Percentiles rank a stretch among this genome's conserved stretches.
These are phyloP conservation scores for Cyberlindnera euphorbiiphila DNA, from an alignment of 805 yeast genomes.

Conservation along the genomic window DNA sequence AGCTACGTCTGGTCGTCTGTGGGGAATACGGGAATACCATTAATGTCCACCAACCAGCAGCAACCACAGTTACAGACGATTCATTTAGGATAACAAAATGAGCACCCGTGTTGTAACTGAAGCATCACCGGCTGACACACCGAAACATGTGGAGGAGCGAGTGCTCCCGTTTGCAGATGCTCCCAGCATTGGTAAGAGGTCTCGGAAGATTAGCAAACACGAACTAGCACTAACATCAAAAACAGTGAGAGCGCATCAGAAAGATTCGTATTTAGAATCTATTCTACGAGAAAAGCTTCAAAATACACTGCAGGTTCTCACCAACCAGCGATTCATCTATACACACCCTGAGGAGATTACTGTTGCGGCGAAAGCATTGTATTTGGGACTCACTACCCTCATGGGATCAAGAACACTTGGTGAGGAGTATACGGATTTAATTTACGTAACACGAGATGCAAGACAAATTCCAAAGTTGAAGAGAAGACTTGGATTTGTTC, in stretches of 20 bases:
- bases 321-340: constrained; percentile 61
- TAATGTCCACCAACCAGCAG: too few relatives aligned
- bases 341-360: constrained; percentile 59
- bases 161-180: constrained; percentile 74
- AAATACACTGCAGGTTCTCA: constrained; percentile 50
- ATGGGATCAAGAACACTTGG: constrained; percentile 81
- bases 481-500: constrained; percentile 54
- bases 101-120: too few relatives aligned
- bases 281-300: constrained; percentile 50
- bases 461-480: constrained; percentile 41
- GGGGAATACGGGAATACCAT: too few relatives aligned
- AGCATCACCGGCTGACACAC: not conserved
- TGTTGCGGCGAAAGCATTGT: constrained; percentile 53
- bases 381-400: constrained; percentile 72
- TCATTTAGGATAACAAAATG: too few relatives aligned
- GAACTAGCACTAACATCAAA: constrained; percentile 3
- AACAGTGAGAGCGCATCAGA: constrained; percentile 81
- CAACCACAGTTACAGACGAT: too few relatives aligned
- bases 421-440: constrained; percentile 86
- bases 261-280: constrained; percentile 71
- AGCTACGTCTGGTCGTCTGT: too few relatives aligned
- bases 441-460: constrained; percentile 57
- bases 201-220: too few relatives aligned
- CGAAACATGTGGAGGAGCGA: not conserved
- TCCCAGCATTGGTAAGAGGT: constrained; percentile 76